Evolutionary conservation across 192 early-diverging fungal species (phyloP), one percentile per base, ranked within the genome.

Genomic region (Backusella tarrabulga): DNA sequence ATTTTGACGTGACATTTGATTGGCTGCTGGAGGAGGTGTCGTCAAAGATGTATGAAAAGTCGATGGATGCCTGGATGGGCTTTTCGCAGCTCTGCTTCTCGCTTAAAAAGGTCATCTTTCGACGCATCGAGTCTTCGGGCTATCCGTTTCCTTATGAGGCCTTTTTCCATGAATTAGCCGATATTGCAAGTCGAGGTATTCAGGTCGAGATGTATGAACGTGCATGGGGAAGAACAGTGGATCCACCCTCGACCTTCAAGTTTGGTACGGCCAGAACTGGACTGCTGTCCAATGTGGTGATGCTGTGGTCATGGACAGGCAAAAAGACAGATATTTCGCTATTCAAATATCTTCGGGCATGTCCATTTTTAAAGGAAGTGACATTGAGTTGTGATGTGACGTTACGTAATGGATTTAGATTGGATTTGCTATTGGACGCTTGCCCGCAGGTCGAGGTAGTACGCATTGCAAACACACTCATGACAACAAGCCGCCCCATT

Each of bases 51-150:
- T 72, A 50, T 50, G 42, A 72, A 15, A 36, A 72, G 34, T 72
- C 71, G 8, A 50, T 72, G 42, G 71, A 72, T 72, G 71, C 71
- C 3, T 72, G 71, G 41, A 72, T 72, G 71, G 71, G 71, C n/a
- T 72, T 72, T 32, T 40, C 71, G 1, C 71, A 72, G 40, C 42
- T 72, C 3, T 72, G 71, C 29, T 40, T 70, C 19, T 70, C 38
- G 8, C 26, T 72, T 1, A 32, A 72, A 29, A 72, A 44, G 44
- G 40, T 72, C n/a, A 44, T 50, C 15, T 72, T 72, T 50, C 32
- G 71, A 50, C 41, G 42, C 14, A 72, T 72, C 21, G 42, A 41
- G 9, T 23, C 71, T 50, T 44, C 40, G 3, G 41, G 35, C 0
- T 72, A 46, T 50, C 71, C 71, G 1, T 72, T 72, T 8, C 71